Conservation (phyloP, 257 asterid species). For the Perilla frutescens region DNA sequence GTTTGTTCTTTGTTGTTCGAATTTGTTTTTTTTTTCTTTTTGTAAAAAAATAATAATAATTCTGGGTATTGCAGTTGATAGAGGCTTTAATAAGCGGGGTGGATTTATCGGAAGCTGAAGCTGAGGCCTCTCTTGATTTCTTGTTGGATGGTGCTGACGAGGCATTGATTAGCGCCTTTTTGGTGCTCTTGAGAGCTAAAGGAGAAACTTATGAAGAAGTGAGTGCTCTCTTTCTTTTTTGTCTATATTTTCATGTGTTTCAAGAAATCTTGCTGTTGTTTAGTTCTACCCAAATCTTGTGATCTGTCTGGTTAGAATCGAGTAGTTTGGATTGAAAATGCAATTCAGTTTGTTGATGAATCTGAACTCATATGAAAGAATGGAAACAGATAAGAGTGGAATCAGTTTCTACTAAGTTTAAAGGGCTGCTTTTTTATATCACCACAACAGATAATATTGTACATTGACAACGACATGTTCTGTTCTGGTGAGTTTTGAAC, state of each 20-base stretch:
- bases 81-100: constrained; percentile 76
- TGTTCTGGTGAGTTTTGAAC: not conserved
- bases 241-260: not conserved
- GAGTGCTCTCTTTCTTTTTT: constrained; percentile 36
- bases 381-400: not conserved
- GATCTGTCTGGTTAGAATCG: not conserved
- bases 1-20: not conserved
- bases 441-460: not conserved
- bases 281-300: not conserved
- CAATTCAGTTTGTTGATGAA: constrained; percentile 4
- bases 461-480: not conserved
- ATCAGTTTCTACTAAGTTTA: no score
- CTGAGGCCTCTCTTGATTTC: constrained; percentile 84
- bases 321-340: constrained; percentile 2
- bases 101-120: constrained; percentile 83
- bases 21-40: not conserved
- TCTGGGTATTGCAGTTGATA: constrained; percentile 57
- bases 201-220: constrained; percentile 97
- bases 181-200: constrained; percentile 94
- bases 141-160: constrained; percentile 90
- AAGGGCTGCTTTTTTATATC: no score
- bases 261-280: not conserved
- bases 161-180: constrained; percentile 89
- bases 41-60: no score
- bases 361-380: constrained; percentile 15